Conservation (phyloP, 225 moss, liverwort and hornwort species). For the Polytrichum commune region DNA sequence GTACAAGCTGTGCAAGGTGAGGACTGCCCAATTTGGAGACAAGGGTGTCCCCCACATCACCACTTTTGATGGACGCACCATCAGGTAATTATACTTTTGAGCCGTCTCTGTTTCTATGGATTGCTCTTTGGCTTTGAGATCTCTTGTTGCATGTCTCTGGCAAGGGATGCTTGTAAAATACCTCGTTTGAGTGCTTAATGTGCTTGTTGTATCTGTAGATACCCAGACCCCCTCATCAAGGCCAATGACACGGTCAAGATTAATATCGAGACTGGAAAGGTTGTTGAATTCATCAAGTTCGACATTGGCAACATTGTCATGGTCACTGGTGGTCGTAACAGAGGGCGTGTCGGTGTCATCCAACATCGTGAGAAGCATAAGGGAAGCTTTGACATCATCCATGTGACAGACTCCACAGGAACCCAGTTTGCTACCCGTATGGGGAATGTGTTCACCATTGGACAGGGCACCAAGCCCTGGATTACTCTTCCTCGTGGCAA, state of each 20-base stretch:
- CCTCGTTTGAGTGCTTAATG: background rate
- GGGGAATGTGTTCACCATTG: constrained; percentile 91
- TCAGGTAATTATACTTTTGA: constrained; percentile 19
- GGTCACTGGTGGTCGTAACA: constrained; percentile 93
- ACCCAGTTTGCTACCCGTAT: constrained; percentile 91
- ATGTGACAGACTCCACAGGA: constrained; percentile 70
- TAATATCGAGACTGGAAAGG: constrained; percentile 86
- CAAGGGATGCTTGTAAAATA: too few species aligned
- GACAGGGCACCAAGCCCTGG: constrained; percentile 77
- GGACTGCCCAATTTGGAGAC: constrained; percentile 73
- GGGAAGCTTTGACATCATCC: constrained; percentile 94
- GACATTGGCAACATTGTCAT: constrained; percentile 89
- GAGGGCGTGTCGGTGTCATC: constrained; percentile 86
- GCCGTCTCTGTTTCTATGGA: background rate
- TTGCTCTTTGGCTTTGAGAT: background rate
- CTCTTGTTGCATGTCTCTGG: background rate
- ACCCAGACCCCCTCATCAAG: constrained; percentile 93
- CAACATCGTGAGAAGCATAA: constrained; percentile 98
- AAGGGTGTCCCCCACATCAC: constrained; percentile 89
- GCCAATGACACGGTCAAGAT: constrained; percentile 85
- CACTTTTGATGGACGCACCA: constrained; percentile 84
- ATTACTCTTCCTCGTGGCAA: constrained; percentile 85
- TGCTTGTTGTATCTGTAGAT: constrained; percentile 25
- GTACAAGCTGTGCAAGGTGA: constrained; percentile 96
- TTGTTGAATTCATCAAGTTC: constrained; percentile 85